Evolutionary conservation across 2,329 filamentous ascomycete species (phyloP).

Genomic region (Neopestalotiopsis sp.): DNA sequence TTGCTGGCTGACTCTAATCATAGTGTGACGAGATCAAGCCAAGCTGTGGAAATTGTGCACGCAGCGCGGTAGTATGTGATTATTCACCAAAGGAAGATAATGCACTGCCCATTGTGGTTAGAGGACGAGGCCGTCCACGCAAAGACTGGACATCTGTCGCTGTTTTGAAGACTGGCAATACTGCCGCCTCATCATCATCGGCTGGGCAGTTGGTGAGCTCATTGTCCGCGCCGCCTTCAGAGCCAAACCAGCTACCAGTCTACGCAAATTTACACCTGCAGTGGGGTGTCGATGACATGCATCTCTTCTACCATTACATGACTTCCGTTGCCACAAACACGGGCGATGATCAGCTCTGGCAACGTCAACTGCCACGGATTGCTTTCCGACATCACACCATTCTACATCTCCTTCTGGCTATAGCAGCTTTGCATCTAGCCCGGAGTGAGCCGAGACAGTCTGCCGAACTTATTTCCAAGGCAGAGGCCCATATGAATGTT

Average conservation of each 20-base stretch:
- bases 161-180: background rate
- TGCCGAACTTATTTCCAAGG: background rate
- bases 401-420: background rate
- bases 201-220: too few relatives aligned
- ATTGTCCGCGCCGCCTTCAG: background rate
- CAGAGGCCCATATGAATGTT: background rate
- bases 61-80: background rate
- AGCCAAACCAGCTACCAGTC: background rate
- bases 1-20: background rate
- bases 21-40: background rate
- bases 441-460: background rate
- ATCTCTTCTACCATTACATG: background rate
- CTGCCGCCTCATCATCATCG: background rate
- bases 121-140: background rate
- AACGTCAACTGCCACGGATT: background rate
- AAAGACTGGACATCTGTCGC: background rate
- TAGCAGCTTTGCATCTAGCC: background rate
- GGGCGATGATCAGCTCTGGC: background rate
- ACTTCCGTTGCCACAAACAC: background rate
- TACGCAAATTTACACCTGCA: background rate
- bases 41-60: background rate
- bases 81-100: background rate
- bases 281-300: background rate
- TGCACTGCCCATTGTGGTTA: background rate
- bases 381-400: background rate